Base-by-base conservation (phyloP, 23 red algal genomes). In the Gracilaria caudata region DNA sequence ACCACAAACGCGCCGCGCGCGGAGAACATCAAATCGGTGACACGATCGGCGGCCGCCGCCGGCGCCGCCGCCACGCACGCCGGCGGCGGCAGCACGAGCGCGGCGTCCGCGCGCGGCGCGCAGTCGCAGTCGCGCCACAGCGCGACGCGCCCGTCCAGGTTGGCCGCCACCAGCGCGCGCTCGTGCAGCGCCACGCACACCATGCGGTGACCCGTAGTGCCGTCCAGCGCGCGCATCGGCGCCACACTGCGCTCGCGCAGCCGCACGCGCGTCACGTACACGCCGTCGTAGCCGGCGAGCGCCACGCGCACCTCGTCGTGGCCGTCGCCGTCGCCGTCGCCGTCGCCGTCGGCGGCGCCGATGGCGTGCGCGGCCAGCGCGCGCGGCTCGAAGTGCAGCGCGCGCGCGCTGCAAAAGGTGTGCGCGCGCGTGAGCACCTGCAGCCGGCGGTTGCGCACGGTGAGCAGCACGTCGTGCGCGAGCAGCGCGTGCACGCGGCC, bases 101-200 rank as follows among this genome's bases (percentile, higher is more conserved):
- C 2, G 39, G 70, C 70, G 70, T 43, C 19, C n/a, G n/a, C n/a
- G 70, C 23, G 43, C 20, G 3, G 5, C 12, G 39, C 7, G 3
- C 26, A 0, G 43, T 38, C n/a, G n/a, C n/a, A 47, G 33, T 4
- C 3, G 38, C 40, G 70, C 70, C 70, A 75, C 19, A 75, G 6
- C 6, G 39, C 70, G 43, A 75, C 70, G 43, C 70, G 70, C 5
- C 70, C 70, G 43, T 75, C 70, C 70, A 75, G 21, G 40, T 45
- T 45, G 21, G 70, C 70, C 1, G 70, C 70, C 4, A 21, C 39
- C 21, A 75, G 20, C 11, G 38, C 5, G 39, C 24, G 70, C 12
- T 47, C 29, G 21, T 9, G 8, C 11, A 47, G 2, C 4, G 70
- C 70, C 6, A 75, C 70, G 70, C 70, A 75, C 43, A 75, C 70